Percentiles rank a stretch among this genome's conserved stretches.
phyloP scores from a whole-genome alignment of 2,329 filamentous ascomycete species.

The Ceratocystis papillata region DNA sequence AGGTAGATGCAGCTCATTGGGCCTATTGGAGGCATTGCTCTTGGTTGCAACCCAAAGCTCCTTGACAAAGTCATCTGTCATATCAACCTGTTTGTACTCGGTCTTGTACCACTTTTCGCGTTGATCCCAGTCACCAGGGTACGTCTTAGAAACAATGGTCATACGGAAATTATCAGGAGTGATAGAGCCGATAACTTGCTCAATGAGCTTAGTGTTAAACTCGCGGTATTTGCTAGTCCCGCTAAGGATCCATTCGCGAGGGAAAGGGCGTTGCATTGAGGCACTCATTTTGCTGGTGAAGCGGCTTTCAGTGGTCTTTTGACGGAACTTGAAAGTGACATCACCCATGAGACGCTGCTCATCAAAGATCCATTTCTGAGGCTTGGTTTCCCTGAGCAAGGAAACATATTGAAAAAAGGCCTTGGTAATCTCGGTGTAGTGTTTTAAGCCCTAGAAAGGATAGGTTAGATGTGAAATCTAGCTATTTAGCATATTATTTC shows the following conservation, averaged over 20 bases:
- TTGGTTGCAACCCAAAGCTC: constrained; percentile 56
- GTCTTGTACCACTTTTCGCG: constrained; percentile 98
- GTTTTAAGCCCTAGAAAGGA: constrained; percentile 50
- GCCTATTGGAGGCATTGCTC: constrained; percentile 47
- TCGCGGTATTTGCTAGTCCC: constrained; percentile 63
- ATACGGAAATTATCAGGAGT: constrained; percentile 84
- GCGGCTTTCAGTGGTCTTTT: constrained; percentile 79
- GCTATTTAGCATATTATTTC: no score
- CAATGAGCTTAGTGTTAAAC: constrained; percentile 70
- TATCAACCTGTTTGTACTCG: constrained; percentile 74
- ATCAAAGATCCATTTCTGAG: constrained; percentile 86
- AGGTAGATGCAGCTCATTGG: constrained; percentile 68
- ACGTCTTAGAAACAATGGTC: constrained; percentile 69
- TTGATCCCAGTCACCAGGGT: constrained; percentile 71
- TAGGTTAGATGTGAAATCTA: constrained; percentile 21
- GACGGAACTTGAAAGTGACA: constrained; percentile 88
- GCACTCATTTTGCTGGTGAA: constrained; percentile 79
- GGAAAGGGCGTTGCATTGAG: constrained; percentile 83
- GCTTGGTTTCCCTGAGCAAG: constrained; percentile 66
- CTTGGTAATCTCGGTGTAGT: constrained; percentile 74
- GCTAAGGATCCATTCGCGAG: constrained; percentile 78
- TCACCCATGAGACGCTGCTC: constrained; percentile 85
- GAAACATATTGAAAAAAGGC: constrained; percentile 85
- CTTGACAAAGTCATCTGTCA: constrained; percentile 62
- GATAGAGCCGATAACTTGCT: constrained; percentile 60